Percentiles rank a stretch among this genome's conserved stretches.
Conservation (phyloP, 805 yeast species). For the Teunomyces stri region DNA sequence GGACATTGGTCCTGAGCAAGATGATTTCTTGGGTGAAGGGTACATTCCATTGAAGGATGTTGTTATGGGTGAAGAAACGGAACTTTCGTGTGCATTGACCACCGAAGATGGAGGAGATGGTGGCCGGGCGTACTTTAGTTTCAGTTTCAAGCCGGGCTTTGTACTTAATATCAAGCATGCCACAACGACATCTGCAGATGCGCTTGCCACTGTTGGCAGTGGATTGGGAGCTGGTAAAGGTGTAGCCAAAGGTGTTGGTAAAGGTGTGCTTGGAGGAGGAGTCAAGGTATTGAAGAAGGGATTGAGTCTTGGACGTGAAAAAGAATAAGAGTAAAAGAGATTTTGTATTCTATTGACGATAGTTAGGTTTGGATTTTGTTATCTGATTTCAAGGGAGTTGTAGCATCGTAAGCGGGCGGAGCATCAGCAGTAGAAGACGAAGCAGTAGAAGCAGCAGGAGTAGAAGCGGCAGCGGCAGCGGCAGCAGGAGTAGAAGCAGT, state of each 20-base stretch:
- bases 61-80: constrained; percentile 44
- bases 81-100: constrained; percentile 43
- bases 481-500: not conserved
- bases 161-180: constrained; percentile 44
- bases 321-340: not conserved
- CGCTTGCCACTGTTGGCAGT: constrained; percentile 41
- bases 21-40: constrained; percentile 77
- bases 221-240: constrained; percentile 17
- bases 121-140: constrained; percentile 61
- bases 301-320: constrained; percentile 27
- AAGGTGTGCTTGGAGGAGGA: constrained; percentile 35
- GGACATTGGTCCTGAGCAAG: constrained; percentile 88
- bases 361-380: not conserved
- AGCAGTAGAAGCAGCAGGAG: not conserved
- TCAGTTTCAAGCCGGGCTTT: constrained; percentile 70
- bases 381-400: not conserved
- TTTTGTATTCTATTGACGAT: not conserved
- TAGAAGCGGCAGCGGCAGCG: not conserved
- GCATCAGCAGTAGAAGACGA: not conserved
- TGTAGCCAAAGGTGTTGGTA: constrained; percentile 37
- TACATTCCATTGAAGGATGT: constrained; percentile 55
- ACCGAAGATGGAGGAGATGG: constrained; percentile 52
- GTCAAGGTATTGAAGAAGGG: constrained; percentile 36
- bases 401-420: not conserved
- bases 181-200: constrained; percentile 40